phyloP scores from a whole-genome alignment of 768 basidiomycete genomes.

The Cyclocybe cylindracea region DNA sequence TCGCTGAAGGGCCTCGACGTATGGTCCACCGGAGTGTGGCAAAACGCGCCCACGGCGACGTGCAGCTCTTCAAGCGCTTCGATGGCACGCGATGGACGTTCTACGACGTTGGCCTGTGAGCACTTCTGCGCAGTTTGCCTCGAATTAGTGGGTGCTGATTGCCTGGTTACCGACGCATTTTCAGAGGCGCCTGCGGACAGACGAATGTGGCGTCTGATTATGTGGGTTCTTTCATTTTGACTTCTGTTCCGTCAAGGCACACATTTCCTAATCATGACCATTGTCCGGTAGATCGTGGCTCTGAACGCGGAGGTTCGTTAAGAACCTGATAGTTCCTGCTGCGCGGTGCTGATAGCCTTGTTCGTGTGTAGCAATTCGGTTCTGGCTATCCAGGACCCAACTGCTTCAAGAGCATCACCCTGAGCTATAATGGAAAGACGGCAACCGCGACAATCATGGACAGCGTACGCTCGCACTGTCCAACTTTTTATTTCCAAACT shows the following conservation, averaged over 20 bases:
- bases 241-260: too few species aligned
- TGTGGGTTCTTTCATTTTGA: too few species aligned
- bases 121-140: too few species aligned
- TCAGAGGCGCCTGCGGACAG: background rate
- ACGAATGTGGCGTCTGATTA: too few species aligned
- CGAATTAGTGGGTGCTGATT: too few species aligned
- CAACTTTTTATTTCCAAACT: background rate
- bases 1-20: constrained; percentile 11
- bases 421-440: constrained; percentile 59
- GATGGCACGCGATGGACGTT: constrained; percentile 46
- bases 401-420: constrained; percentile 65
- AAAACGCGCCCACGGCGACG: constrained; percentile 42
- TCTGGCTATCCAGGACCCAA: constrained; percentile 33
- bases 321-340: constrained; percentile 3
- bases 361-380: constrained; percentile 10
- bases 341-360: constrained; percentile 1
- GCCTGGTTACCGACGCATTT: background rate
- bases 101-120: constrained; percentile 34
- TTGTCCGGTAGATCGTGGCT: constrained; percentile 48
- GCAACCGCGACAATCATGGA: constrained; percentile 63
- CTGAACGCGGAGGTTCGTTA: constrained; percentile 31
- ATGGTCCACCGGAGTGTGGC: constrained; percentile 21
- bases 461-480: constrained; percentile 37
- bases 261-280: background rate
- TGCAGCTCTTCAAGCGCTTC: constrained; percentile 41